These are phyloP conservation scores for Pseudogymnoascus sp. DNA, from an alignment of 2,329 filamentous ascomycete species.

Conservation along the genomic window DNA sequence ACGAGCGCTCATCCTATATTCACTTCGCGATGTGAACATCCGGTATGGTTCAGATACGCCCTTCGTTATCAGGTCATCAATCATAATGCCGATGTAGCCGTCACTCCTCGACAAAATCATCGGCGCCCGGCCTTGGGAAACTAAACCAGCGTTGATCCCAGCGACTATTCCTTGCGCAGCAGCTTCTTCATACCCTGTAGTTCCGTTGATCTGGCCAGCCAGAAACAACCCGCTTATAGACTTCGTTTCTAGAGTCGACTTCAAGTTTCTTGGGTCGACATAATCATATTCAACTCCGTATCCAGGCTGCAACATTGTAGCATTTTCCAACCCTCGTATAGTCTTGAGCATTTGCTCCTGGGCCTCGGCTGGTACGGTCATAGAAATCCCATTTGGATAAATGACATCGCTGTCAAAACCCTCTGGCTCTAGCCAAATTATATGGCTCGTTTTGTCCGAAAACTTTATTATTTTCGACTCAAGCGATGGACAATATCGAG, in stretches of 20 bases:
- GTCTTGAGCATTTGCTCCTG: constrained; percentile 81
- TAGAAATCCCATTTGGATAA: constrained; percentile 94
- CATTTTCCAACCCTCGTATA: constrained; percentile 79
- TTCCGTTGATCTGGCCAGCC: constrained; percentile 96
- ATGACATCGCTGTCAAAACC: constrained; percentile 84
- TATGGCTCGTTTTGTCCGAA: constrained; percentile 67
- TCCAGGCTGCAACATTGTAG: constrained; percentile 85
- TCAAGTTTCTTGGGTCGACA: constrained; percentile 82
- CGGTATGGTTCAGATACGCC: constrained; percentile 94
- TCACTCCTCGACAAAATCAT: constrained; percentile 71
- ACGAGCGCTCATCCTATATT: constrained; percentile 87
- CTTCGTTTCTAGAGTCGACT: constrained; percentile 89
- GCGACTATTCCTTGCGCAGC: constrained; percentile 88
- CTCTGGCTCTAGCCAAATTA: constrained; percentile 96
- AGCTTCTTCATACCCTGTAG: constrained; percentile 95
- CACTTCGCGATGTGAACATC: constrained; percentile 95
- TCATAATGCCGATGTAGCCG: constrained; percentile 97
- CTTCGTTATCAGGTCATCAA: constrained; percentile 94
- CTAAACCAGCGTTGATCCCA: constrained; percentile 87
- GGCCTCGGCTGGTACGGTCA: constrained; percentile 86
- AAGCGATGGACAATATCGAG: constrained; percentile 88
- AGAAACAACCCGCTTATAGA: constrained; percentile 80
- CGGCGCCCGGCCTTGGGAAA: constrained; percentile 55
- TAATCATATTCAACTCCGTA: constrained; percentile 99
- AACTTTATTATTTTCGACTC: constrained; percentile 93